These are phyloP conservation scores for Aspergillus campestris DNA, from an alignment of 495 filamentous ascomycete genomes.

Conservation along the genomic window DNA sequence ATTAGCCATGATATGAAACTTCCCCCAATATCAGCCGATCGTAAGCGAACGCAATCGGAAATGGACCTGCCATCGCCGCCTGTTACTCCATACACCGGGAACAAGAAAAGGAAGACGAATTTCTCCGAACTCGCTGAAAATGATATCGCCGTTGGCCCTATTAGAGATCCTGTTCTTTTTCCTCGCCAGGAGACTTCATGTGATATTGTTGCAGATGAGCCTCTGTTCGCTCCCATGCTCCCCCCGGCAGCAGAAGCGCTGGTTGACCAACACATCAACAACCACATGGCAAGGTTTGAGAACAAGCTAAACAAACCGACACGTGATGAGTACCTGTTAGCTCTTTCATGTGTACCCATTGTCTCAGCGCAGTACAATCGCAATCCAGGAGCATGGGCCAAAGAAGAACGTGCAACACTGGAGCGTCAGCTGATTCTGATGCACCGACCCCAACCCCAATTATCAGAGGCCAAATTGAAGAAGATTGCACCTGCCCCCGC, in stretches of 20 bases:
- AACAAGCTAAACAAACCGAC: constrained; percentile 55
- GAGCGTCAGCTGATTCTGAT: constrained; percentile 42
- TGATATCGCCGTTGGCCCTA: constrained; percentile 22
- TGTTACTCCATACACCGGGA: constrained; percentile 56
- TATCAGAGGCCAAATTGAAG: constrained; percentile 28
- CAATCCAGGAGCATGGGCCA: constrained; percentile 52
- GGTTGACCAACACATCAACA: constrained; percentile 58
- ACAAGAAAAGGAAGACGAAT: constrained; percentile 41
- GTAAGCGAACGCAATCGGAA: constrained; percentile 40
- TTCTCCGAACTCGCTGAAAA: constrained; percentile 32
- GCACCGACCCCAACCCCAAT: constrained; percentile 28
- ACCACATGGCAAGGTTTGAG: constrained; percentile 48
- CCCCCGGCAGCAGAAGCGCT: constrained; percentile 41
- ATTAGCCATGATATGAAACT: constrained; percentile 36
- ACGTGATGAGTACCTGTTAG: constrained; percentile 60
- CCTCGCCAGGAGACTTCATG: constrained; percentile 38
- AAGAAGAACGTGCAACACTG: constrained; percentile 53
- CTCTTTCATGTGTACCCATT: constrained; percentile 57
- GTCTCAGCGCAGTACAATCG: constrained; percentile 50
- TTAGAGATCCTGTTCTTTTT: constrained; percentile 55
- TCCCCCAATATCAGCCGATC: constrained; percentile 41
- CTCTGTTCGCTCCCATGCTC: constrained; percentile 46
- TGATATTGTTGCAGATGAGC: constrained; percentile 40
- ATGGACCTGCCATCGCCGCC: constrained; percentile 61
- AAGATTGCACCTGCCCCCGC: constrained; percentile 41